Base-by-base conservation (phyloP, 1,139 yeast genomes). In the Blastobotrys capitulatus region DNA sequence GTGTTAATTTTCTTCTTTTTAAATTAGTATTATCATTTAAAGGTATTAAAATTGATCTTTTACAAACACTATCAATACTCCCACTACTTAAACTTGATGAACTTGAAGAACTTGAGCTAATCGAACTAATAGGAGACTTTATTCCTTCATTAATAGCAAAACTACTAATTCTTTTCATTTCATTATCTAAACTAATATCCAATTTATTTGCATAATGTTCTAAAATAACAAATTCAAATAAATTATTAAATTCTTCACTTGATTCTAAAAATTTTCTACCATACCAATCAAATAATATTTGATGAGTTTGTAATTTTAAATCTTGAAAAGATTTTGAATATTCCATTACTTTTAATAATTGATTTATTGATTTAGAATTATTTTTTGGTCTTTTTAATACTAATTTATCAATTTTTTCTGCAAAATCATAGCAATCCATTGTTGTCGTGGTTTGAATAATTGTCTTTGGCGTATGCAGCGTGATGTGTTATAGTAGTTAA, bases 371-470 rank as follows among this genome's bases (percentile, higher is more conserved):
- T 4, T 13, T 25, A 10, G n/a, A 25, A 25, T 25, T n/a, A 18
- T 42, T 46, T 18, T 31, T 41, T 13, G 49, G 42, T 10, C 34
- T 20, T 8, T 15, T 16, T 10, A 29, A 7, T 34, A 46, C 42
- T 12, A 13, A 13, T 16, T 15, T 15, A 19, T 42, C 46, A 5
- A 37, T 16, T 8, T 29, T 35, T 15, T 8, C 29, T 15, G 49
- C 49, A 16, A 27, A 46, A 32, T 32, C 27, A 38, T 46, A 46
- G 42, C 48, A 46, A 46, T 46, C 48, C 48, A 46, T 46, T 22
- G n/a, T n/a, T n/a, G n/a, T n/a, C n/a, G n/a, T n/a, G n/a, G n/a
- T n/a, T n/a, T n/a, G n/a, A n/a, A n/a, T n/a, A n/a, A n/a, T n/a
- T n/a, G n/a, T n/a, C n/a, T n/a, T n/a, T n/a, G n/a, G n/a, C n/a